These are phyloP conservation scores for Cucumis cinereus DNA, from an alignment of 306 rosid genomes.

Conservation along the genomic window DNA sequence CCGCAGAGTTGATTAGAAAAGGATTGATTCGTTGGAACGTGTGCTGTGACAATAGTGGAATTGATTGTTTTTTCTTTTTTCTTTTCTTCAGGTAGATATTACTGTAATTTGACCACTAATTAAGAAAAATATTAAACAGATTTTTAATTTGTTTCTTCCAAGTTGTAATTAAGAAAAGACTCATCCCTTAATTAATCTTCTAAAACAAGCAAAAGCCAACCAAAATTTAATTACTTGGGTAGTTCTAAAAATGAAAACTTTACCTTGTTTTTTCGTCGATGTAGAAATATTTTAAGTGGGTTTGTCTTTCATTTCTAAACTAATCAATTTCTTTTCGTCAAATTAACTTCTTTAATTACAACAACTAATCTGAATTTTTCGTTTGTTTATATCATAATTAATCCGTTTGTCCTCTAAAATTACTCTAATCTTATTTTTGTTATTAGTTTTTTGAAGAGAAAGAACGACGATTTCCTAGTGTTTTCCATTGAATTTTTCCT, in stretches of 20 bases:
- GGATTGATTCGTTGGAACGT: not conserved
- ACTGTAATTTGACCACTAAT: not conserved
- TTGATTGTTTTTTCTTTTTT: not conserved
- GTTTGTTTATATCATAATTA: not conserved
- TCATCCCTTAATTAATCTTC: not conserved
- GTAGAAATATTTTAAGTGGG: not conserved
- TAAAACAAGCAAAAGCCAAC: not conserved
- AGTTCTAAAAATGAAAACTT: not conserved
- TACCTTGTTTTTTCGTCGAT: not conserved
- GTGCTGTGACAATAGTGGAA: not conserved
- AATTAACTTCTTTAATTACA: not conserved
- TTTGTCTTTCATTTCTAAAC: not conserved
- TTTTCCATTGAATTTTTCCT: not conserved
- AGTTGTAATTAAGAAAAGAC: not conserved
- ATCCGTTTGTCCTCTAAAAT: not conserved
- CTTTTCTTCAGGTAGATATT: not conserved
- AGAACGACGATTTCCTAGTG: not conserved
- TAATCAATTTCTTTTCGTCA: not conserved
- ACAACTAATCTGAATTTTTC: not conserved
- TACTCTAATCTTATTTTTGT: not conserved
- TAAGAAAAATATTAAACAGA: not conserved
- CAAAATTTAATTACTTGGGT: not conserved
- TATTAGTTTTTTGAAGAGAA: not conserved
- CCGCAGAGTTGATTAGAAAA: not conserved
- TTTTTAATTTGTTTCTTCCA: not conserved